Percentiles rank a stretch among this genome's conserved stretches.
phyloP scores from a whole-genome alignment of 176 grass and related monocot genomes.

The Hordeum vulgare region DNA sequence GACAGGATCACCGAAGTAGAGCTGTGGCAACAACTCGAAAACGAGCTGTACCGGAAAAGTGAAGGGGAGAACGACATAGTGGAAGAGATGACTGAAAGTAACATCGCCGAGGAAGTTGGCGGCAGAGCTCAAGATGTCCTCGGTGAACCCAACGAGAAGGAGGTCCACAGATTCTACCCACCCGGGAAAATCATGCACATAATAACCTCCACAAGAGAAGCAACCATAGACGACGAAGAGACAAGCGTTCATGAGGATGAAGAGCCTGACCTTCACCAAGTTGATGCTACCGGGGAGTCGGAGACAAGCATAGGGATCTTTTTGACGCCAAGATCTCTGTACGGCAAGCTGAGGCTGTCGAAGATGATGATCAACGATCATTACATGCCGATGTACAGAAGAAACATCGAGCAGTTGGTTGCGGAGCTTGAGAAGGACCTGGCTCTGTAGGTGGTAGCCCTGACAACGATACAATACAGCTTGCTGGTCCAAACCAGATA shows the following conservation, averaged over 20 bases:
- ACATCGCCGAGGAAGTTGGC: conserved; percentile 32
- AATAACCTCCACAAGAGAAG: conserved; percentile 37
- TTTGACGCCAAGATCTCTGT: conserved; percentile 72
- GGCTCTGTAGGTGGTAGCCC: not conserved
- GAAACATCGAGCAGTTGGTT: conserved; percentile 72
- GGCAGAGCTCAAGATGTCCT: conserved; percentile 27
- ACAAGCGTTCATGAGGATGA: conserved; percentile 6
- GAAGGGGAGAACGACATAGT: conserved; percentile 48
- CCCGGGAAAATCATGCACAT: conserved; percentile 97
- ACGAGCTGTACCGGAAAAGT: conserved; percentile 61
- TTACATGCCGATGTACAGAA: conserved; percentile 95
- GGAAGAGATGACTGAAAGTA: conserved; percentile 62
- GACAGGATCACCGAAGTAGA: conserved; percentile 71
- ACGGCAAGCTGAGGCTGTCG: conserved; percentile 87
- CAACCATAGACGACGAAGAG: conserved; percentile 24
- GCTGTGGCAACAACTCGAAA: conserved; percentile 89
- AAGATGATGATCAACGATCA: conserved; percentile 96
- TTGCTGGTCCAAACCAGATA: conserved; percentile 19
- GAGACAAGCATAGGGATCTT: conserved; percentile 60
- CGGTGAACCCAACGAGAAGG: conserved; percentile 61
- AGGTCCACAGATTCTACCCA: conserved; percentile 90
- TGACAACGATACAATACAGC: conserved; percentile 15
- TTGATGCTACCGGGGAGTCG: not conserved
- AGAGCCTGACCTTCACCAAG: not conserved
- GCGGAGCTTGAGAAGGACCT: conserved; percentile 49